Percentiles rank a stretch among this genome's conserved stretches.
Conservation (phyloP, 208 protist genomes). For the Zelonia costaricensis region DNA sequence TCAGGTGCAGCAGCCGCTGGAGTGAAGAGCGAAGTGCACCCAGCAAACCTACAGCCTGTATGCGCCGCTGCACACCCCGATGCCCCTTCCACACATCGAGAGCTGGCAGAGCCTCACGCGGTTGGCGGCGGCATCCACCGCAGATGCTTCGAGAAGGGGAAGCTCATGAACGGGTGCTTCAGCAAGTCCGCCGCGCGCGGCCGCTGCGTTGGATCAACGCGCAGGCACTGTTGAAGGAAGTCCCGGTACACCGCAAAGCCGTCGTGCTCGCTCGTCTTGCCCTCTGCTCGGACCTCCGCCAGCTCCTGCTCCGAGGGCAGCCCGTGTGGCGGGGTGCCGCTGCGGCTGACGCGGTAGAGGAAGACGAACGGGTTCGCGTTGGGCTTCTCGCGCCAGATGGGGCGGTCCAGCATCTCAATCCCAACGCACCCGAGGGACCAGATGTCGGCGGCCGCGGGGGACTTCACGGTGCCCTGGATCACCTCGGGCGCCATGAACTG, state of each 20-base stretch:
- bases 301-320: conserved; percentile 54
- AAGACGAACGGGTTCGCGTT: conserved; percentile 46
- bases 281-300: conserved; percentile 12
- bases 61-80: too few relatives aligned
- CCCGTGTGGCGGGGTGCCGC: conserved; percentile 44
- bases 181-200: conserved; percentile 47
- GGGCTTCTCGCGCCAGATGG: conserved; percentile 35
- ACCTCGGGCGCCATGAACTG: conserved; percentile 85
- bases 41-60: too few relatives aligned
- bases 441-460: conserved; percentile 46
- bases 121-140: conserved; percentile 40
- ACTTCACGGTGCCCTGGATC: conserved; percentile 36
- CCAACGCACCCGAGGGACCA: conserved; percentile 83
- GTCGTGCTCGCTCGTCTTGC: conserved; percentile 29
- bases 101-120: neutral
- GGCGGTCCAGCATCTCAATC: conserved; percentile 77
- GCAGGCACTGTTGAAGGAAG: conserved; percentile 53
- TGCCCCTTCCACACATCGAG: too few relatives aligned
- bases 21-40: too few relatives aligned
- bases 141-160: conserved; percentile 41
- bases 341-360: conserved; percentile 52
- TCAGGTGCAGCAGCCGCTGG: too few relatives aligned
- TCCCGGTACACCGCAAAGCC: conserved; percentile 50
- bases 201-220: conserved; percentile 46
- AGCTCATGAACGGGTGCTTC: conserved; percentile 51